Percentiles rank a stretch among this genome's conserved stretches.
Evolutionary conservation across 2,329 filamentous ascomycete species (phyloP).

Genomic region (Boeremia exigua): DNA sequence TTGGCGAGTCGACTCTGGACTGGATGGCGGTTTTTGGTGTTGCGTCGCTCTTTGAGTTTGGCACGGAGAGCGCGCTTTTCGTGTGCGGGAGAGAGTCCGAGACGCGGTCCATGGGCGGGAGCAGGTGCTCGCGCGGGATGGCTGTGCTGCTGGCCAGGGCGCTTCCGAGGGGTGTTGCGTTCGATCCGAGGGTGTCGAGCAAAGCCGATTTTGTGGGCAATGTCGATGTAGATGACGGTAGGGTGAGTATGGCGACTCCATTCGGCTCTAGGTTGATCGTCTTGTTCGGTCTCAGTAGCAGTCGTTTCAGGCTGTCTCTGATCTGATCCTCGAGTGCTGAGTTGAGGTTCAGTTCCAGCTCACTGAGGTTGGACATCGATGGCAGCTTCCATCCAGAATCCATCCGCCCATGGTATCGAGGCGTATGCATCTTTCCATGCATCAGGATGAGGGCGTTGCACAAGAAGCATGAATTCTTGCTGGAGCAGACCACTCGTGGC

Average conservation of each 20-base stretch:
- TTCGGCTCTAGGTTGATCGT: not conserved
- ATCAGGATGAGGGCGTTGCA: constrained; percentile 57
- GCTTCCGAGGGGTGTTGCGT: too few species aligned
- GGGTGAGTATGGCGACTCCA: not conserved
- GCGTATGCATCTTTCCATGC: constrained; percentile 52
- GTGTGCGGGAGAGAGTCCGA: too few species aligned
- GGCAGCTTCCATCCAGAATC: constrained; percentile 57
- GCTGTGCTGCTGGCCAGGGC: too few species aligned
- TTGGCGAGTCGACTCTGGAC: too few species aligned
- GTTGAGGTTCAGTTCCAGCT: not conserved
- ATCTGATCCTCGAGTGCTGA: not conserved
- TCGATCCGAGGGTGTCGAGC: not conserved
- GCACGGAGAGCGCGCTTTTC: too few species aligned
- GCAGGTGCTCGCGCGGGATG: too few species aligned
- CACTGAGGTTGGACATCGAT: not conserved
- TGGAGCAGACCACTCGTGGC: not conserved
- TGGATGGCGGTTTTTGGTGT: too few species aligned
- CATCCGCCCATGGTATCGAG: constrained; percentile 53
- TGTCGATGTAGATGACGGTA: not conserved
- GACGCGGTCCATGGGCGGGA: too few species aligned
- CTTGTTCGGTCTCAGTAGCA: not conserved
- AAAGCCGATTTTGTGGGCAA: not conserved
- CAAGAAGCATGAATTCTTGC: not conserved
- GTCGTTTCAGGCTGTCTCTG: not conserved
- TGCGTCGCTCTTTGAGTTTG: too few species aligned